Base-by-base conservation (phyloP, 202 grass and related monocot species). In the Panicum virgatum region DNA sequence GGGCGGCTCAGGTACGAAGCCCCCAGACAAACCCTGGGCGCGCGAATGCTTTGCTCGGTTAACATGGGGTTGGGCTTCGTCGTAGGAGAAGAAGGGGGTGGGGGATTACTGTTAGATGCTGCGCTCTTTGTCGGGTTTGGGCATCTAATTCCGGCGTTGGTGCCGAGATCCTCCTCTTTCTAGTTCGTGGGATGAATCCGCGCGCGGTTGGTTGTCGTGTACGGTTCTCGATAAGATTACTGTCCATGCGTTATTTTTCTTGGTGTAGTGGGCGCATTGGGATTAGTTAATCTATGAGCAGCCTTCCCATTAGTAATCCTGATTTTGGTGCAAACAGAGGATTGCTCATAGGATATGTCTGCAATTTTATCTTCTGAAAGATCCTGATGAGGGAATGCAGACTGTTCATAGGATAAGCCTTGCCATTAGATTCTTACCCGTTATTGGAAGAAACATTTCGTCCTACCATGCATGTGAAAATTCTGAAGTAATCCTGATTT, bases 1-100 rank as follows among this genome's bases (percentile, higher is more conserved):
- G 13, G 81, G 62, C 7, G 34, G 13, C 38, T 68, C 86, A 88
- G 86, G 86, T 88, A 88, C 44, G 8, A 22, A 53, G 0, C 50
- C 62, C 73, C 74, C 12, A 23, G 56, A 68, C 42, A 3, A 45
- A 62, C 53, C 43, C 58, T 68, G 10, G 20, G 12, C 12, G 7
- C 30, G 12, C 34, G 47, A 16, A 40, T 60, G 60, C 61, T 88
- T 74, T 34, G 23, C 25, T 62, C 36, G 68, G 61, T 75, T 74
- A 47, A 38, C 2, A 46, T 29, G 48, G 64, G 78, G 58, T 58
- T 80, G 22, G 78, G 54, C 3, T 56, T 58, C 37, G 50, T 37
- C 47, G 32, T 9, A 7, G 0, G 40, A 0, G 9, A 7, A 58
- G 9, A 48, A 4, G 5, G 30, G 25, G 74, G 9, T 2, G 30